Evolutionary conservation across 164 flowering plant species (phyloP), one percentile per base, ranked within the genome.

Genomic region (Kalanchoe fedtschenkoi): DNA sequence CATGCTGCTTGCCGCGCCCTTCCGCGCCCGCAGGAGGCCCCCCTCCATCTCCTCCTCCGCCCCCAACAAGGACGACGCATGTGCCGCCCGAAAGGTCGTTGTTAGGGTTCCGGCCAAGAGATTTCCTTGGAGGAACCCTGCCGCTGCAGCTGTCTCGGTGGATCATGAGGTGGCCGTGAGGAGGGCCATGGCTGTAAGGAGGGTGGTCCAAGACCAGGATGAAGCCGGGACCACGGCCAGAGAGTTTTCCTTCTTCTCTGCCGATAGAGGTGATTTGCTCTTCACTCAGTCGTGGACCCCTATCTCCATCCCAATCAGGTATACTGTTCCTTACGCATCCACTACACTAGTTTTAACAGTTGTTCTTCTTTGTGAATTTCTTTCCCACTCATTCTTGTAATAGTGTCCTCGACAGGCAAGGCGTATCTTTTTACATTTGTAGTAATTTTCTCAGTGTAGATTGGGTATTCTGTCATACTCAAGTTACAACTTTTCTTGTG

Each of bases 251-350:
- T 39, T 86, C 38, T 83, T 86, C 35, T 71, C 15, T 1, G 71
- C 80, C 0, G 11, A 67, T 0, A 77, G 88, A 63, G 88, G 85
- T 3, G 83, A 81, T 1, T 77, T 88, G 0, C 28, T 88, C 24
- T 88, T 86, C 47, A 84, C 90, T 19, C 89, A 83, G 72, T 80
- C 81, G 1, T 88, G 96, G 96, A 72, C 77, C 17, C 91, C 91
- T 1, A 72, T 68, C 11, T 65, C 75, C 15, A 64, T 47, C 11
- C 56, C 70, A 26, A 66, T 72, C 70, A 88, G 80, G 88, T 85
- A 32, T 24, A n/a, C n/a, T n/a, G n/a, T n/a, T n/a, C n/a, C n/a
- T n/a, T n/a, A n/a, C n/a, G n/a, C n/a, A n/a, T n/a, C 14, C 4
- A 38, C 21, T 0, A 22, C 11, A 7, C 16, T 30, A 5, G 10